Conservation (phyloP, 1,284 basidiomycete species). For the Papiliotrema flavescens region DNA sequence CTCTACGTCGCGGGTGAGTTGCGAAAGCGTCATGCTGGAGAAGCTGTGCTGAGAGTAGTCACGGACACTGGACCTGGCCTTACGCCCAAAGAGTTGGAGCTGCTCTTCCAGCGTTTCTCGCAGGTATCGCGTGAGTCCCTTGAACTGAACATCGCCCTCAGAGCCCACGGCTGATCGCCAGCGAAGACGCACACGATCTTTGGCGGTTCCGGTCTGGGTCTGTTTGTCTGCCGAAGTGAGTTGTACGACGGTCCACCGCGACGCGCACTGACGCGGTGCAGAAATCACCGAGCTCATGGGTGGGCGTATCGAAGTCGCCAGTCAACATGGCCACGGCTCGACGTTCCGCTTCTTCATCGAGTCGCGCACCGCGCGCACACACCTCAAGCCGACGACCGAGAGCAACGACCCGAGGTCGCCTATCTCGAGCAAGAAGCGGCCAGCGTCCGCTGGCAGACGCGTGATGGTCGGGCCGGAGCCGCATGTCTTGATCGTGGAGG, state of each 20-base stretch:
- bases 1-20: constrained; percentile 25
- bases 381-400: background rate
- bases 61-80: constrained; percentile 42
- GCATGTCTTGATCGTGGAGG: constrained; percentile 40
- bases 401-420: background rate
- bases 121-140: constrained; percentile 29
- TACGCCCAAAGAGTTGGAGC: constrained; percentile 25
- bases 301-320: constrained; percentile 40
- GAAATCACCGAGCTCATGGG: constrained; percentile 44
- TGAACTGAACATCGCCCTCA: background rate
- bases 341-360: constrained; percentile 52
- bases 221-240: constrained; percentile 37
- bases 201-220: constrained; percentile 39
- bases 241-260: background rate
- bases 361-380: constrained; percentile 18
- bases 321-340: constrained; percentile 37
- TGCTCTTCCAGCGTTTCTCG: constrained; percentile 40
- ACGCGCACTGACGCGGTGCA: constrained; percentile 1
- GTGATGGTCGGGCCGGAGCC: constrained; percentile 12
- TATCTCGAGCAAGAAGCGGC: background rate
- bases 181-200: constrained; percentile 39
- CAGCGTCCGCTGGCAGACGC: background rate
- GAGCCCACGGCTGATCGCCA: background rate
- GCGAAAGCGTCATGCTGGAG: background rate
- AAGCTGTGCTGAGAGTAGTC: constrained; percentile 11